Evolutionary conservation across 306 rosid genomes (phyloP), one percentile per base, ranked within the genome.

Genomic region (Cicer pinnatifidum): DNA sequence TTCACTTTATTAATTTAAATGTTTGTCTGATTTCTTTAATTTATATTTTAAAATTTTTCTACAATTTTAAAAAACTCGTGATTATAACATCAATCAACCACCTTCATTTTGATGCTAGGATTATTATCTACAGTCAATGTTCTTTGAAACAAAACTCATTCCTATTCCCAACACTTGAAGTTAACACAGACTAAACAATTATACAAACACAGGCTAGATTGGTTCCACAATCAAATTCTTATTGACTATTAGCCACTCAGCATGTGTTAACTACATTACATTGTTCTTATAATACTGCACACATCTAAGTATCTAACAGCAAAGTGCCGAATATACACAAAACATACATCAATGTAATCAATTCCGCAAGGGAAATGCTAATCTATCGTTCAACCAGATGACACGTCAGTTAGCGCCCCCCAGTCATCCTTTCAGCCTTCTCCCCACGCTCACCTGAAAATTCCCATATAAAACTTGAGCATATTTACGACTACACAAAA

Each of bases 381-480:
- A 62, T 16, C 33, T 37, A 50, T 61, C 28, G 15, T 15, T 54
- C 73, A 40, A 70, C 73, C 45, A 63, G 80, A 39, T 10, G 77
- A 11, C 57, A 77, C 12, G 63, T 91, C 97, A 33, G 77, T 73
- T 75, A 62, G 71, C 6, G 71, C 6, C 95, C 96, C 44, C 97
- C 97, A 0, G 82, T 78, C 97, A 94, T 94, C 82, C 84, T 87
- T 84, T 89, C 97, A 0, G 95, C 98, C 67, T 47, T 58, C 56
- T 91, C 91, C 57, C 96, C 97, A 3, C 96, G 96, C 78, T 94
- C 97, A 12, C 96, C 96, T 94, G 87, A 62, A 64, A 59, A 39
- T 71, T 69, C 13, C 6, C 11, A 17, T 11, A 23, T 79, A 69
- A 20, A 58, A 73, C 43, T n/a, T 63, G n/a, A 8, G 19, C 15